phyloP scores from a whole-genome alignment of 2,329 filamentous ascomycete species.

The Parastagonospora avenae region DNA sequence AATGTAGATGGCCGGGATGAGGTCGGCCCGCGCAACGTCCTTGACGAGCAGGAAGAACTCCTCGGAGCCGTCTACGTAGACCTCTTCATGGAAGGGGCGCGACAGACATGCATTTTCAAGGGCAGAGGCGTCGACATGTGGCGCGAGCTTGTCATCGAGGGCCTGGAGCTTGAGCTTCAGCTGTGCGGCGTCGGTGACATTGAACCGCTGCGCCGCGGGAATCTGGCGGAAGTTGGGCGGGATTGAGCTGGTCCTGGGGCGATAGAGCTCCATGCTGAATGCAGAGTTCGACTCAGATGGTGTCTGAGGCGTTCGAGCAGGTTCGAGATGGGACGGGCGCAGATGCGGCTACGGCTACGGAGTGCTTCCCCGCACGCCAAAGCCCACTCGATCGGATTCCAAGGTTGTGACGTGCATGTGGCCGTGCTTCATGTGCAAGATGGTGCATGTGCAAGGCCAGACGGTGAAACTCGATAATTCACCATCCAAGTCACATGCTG shows the following conservation, averaged over 20 bases:
- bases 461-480: neutral
- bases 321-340: neutral
- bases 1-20: conserved; percentile 23
- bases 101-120: conserved; percentile 6
- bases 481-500: neutral
- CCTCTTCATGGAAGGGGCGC: conserved; percentile 9
- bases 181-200: conserved; percentile 21
- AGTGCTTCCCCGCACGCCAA: conserved; percentile 2
- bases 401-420: neutral
- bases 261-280: conserved; percentile 10
- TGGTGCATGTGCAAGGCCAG: neutral
- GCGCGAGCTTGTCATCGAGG: conserved; percentile 16
- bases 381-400: no score
- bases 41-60: conserved; percentile 23
- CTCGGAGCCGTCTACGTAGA: conserved; percentile 25
- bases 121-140: conserved; percentile 2
- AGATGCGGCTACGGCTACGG: no score
- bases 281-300: neutral
- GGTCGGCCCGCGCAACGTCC: conserved; percentile 17
- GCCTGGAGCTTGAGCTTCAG: conserved; percentile 27
- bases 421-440: neutral
- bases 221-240: conserved; percentile 10
- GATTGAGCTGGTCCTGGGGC: conserved; percentile 9
- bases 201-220: conserved; percentile 14
- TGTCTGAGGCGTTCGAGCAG: neutral